phyloP scores from a whole-genome alignment of 1,284 basidiomycete genomes.

The Trametes hirsuta region DNA sequence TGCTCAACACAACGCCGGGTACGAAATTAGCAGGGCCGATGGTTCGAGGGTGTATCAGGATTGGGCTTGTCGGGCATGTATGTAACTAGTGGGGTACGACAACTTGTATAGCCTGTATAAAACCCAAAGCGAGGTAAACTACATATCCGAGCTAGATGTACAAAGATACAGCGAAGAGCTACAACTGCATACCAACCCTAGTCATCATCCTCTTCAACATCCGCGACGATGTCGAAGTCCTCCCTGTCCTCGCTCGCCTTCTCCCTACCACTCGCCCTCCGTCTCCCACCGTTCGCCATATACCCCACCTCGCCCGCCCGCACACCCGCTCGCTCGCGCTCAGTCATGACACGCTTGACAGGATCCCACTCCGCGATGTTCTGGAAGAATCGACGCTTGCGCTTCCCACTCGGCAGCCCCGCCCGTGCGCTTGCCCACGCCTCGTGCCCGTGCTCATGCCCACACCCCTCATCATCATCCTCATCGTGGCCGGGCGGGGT shows the following conservation, averaged over 20 bases:
- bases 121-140: neutral
- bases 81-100: neutral
- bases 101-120: neutral
- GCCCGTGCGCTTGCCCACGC: slow-evolving; percentile 8
- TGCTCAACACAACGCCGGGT: too few relatives aligned
- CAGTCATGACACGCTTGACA: slow-evolving; percentile 28
- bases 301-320: neutral
- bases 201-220: slow-evolving; percentile 22
- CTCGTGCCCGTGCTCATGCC: slow-evolving; percentile 24
- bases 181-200: neutral
- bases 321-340: slow-evolving; percentile 23
- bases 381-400: slow-evolving; percentile 62
- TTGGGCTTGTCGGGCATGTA: neutral
- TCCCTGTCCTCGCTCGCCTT: slow-evolving; percentile 12
- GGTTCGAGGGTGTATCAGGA: neutral
- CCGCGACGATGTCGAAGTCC: slow-evolving; percentile 14
- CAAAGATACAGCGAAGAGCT: neutral
- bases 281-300: slow-evolving; percentile 4
- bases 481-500: slow-evolving; percentile 27
- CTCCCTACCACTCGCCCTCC: slow-evolving; percentile 1
- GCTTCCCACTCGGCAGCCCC: slow-evolving; percentile 7
- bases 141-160: slow-evolving; percentile 4
- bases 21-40: too few relatives aligned
- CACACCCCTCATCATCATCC: slow-evolving; percentile 28
- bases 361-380: slow-evolving; percentile 48